Evolutionary conservation across 352 stramenopile genomes (phyloP).

Genomic region (Plasmopara halstedii): DNA sequence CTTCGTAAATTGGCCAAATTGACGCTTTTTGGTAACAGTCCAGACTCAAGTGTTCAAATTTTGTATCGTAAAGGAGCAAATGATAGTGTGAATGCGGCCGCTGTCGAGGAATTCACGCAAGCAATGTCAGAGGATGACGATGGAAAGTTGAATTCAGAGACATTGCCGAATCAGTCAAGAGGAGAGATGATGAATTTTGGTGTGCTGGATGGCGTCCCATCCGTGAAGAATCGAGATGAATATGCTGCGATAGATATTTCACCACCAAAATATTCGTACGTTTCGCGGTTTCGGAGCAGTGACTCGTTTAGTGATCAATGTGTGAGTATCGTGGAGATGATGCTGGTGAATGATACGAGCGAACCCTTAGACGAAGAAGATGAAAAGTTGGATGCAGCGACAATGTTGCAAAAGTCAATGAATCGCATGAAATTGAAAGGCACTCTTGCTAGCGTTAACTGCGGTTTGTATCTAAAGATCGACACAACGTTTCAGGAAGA

Average conservation of each 20-base stretch:
- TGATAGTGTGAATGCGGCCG: slow-evolving; percentile 12
- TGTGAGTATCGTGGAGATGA: slow-evolving; percentile 75
- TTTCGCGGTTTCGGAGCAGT: slow-evolving; percentile 69
- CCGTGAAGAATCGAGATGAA: slow-evolving; percentile 53
- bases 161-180: slow-evolving; percentile 27
- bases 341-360: slow-evolving; percentile 37
- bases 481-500: slow-evolving; percentile 74
- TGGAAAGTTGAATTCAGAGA: slow-evolving; percentile 16
- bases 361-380: slow-evolving; percentile 14
- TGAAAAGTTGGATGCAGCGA: slow-evolving; percentile 29
- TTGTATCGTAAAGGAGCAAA: slow-evolving; percentile 49
- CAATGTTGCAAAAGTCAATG: slow-evolving; percentile 30
- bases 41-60: slow-evolving; percentile 70
- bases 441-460: slow-evolving; percentile 71
- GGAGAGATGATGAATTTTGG: slow-evolving; percentile 53
- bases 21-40: slow-evolving; percentile 78
- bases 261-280: slow-evolving; percentile 70
- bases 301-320: slow-evolving; percentile 81
- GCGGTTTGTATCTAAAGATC: slow-evolving; percentile 64
- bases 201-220: slow-evolving; percentile 53
- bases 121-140: slow-evolving; percentile 20
- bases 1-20: slow-evolving; percentile 59
- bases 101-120: slow-evolving; percentile 9
- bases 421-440: slow-evolving; percentile 43
- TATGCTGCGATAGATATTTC: slow-evolving; percentile 70